Percentiles rank a stretch among this genome's conserved stretches.
Conservation (phyloP, 2,329 filamentous ascomycete genomes). For the Periglandula ipomoeae region DNA sequence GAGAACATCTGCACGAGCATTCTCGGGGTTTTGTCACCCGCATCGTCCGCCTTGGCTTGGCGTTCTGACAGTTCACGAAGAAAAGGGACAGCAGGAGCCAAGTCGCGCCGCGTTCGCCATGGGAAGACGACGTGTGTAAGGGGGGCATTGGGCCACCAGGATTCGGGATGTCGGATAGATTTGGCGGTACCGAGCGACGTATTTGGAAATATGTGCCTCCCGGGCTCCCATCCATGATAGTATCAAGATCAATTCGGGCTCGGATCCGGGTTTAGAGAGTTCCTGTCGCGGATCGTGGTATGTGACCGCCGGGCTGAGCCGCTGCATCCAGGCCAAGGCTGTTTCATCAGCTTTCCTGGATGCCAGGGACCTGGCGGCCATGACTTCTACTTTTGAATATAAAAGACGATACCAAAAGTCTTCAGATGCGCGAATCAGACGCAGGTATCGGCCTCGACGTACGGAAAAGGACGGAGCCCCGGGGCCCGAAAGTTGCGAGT, state of each 20-base stretch:
- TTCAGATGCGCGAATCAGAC: too few relatives aligned
- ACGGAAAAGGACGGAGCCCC: too few relatives aligned
- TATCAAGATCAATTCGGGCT: slow-evolving; percentile 38
- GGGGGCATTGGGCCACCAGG: slow-evolving; percentile 35
- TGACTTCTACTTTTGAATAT: too few relatives aligned
- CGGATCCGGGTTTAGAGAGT: slow-evolving; percentile 1
- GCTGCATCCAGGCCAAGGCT: slow-evolving; percentile 26
- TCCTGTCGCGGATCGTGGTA: slow-evolving; percentile 22
- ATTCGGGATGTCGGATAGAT: slow-evolving; percentile 36
- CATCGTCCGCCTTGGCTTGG: slow-evolving; percentile 14
- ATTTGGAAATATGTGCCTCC: slow-evolving; percentile 43
- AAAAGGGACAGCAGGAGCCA: slow-evolving; percentile 30
- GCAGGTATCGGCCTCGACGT: too few relatives aligned
- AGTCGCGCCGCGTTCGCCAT: slow-evolving; percentile 21
- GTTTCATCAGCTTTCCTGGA: slow-evolving; percentile 4
- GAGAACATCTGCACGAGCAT: slow-evolving; percentile 43
- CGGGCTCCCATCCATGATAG: slow-evolving; percentile 42
- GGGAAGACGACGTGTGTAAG: slow-evolving; percentile 26
- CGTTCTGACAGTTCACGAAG: slow-evolving; percentile 21
- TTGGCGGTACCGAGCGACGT: slow-evolving; percentile 34
- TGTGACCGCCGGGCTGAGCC: slow-evolving; percentile 27
- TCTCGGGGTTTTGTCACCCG: slow-evolving; percentile 14
- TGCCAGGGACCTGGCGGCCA: neutral
- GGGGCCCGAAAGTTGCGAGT: too few relatives aligned
- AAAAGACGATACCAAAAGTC: too few relatives aligned